A percentile compares a stretch with the other conserved stretches of the same genome.
Conservation (phyloP, 2,329 filamentous ascomycete species). For the Arthrobotrys entomopaga region DNA sequence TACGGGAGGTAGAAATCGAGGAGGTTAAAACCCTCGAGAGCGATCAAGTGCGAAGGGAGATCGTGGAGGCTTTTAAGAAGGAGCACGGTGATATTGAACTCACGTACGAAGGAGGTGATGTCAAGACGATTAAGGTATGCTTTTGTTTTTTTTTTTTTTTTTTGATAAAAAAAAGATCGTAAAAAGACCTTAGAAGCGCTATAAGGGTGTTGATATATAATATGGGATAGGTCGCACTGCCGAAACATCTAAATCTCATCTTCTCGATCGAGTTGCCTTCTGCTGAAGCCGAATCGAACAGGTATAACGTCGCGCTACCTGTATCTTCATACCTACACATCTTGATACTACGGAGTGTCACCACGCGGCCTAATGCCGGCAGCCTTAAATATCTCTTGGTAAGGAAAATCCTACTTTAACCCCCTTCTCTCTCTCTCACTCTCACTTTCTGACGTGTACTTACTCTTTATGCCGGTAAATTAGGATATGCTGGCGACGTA, state of each 20-base stretch:
- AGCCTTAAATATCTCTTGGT: constrained; percentile 49
- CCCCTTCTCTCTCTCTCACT: neutral
- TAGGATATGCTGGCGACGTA: constrained; percentile 54
- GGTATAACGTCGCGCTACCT: constrained; percentile 40
- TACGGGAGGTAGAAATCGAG: constrained; percentile 36
- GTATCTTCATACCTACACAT: constrained; percentile 39
- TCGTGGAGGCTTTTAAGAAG: constrained; percentile 43
- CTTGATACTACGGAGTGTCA: constrained; percentile 42
- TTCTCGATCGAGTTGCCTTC: constrained; percentile 43
- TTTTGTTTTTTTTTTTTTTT: neutral
- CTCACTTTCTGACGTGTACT: neutral
- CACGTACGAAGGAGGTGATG: constrained; percentile 32
- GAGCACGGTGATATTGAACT: constrained; percentile 39
- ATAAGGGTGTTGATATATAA: neutral
- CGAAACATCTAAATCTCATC: constrained; percentile 28
- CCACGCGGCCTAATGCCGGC: constrained; percentile 44
- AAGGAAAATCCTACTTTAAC: constrained; percentile 7
- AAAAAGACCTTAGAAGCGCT: too few species aligned
- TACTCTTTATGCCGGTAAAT: neutral
- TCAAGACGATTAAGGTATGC: constrained; percentile 30
- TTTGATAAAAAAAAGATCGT: too few species aligned
- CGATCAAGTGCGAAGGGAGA: constrained; percentile 26
- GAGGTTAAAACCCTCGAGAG: constrained; percentile 38
- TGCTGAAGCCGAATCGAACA: constrained; percentile 25
- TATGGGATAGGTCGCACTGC: constrained; percentile 22